Evolutionary conservation across 208 protist genomes (phyloP), one percentile per base, ranked within the genome.

Genomic region (Histomonas meleagridis): DNA sequence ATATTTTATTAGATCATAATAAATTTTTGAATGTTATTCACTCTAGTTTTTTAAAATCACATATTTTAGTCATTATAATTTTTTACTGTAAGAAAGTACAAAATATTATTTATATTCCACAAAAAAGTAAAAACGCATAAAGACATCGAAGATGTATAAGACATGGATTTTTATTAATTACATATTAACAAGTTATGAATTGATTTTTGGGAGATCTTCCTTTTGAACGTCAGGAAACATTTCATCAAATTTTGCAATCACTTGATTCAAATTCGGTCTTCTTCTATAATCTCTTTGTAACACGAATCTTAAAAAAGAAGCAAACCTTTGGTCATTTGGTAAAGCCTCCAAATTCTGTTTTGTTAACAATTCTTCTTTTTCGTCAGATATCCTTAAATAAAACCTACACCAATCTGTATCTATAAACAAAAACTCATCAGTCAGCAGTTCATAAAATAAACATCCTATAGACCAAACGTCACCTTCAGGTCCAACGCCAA

Each of bases 391-490:
- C 55, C 76, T 86, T 38, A 86, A 57, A n/a, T 55, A 86, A 28
- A 86, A 86, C 5, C 76, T 51, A 18, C 23, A 26, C 76, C 76
- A 86, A 86, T 86, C 76, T 38, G 40, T 32, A 16, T 86, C 76
- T 14, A 86, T 18, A n/a, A 93, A 93, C 26, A 93, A 57, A 23
- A 93, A 76, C 4, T 93, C 92, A 26, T 92, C 92, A 14, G 92
- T 93, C 4, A 93, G 9, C 1, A 93, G 23, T 35, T 93, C 92
- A 32, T 46, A 92, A 28, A 93, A 91, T 1, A 93, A 43, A 76
- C 92, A 93, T 0, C 91, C 92, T 48, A 93, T 55, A 7, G 91
- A 93, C 92, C 92, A 93, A 57, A 93, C 40, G 53, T 93, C 92
- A 28, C 46, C 38, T 55, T 40, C 76, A 32, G 76, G 76, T 16